Evolutionary conservation across 768 basidiomycete species (phyloP).

Genomic region (Cyathus striatus): DNA sequence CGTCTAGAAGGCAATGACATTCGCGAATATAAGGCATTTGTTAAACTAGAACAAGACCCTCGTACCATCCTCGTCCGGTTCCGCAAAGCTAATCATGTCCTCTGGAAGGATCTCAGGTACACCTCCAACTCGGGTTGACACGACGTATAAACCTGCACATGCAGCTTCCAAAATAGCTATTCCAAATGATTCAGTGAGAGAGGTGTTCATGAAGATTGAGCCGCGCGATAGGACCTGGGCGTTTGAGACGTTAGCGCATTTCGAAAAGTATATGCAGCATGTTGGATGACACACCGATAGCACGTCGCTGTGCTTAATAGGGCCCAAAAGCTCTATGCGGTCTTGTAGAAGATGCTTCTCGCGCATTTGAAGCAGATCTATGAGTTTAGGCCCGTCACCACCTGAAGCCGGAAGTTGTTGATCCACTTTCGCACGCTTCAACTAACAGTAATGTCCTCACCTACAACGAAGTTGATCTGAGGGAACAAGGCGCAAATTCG

Average conservation of each 20-base stretch:
- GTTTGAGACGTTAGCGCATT: background rate
- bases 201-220: slow-evolving; percentile 91
- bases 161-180: slow-evolving; percentile 98
- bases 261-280: background rate
- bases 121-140: slow-evolving; percentile 91
- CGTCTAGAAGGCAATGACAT: slow-evolving; percentile 47
- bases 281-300: slow-evolving; percentile 47
- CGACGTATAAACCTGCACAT: slow-evolving; percentile 89
- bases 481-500: slow-evolving; percentile 83
- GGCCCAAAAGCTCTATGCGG: slow-evolving; percentile 84
- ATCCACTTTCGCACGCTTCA: no score
- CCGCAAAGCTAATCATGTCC: slow-evolving; percentile 94
- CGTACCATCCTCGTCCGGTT: slow-evolving; percentile 90
- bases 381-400: slow-evolving; percentile 92
- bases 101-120: slow-evolving; percentile 92
- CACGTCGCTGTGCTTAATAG: slow-evolving; percentile 80
- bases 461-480: slow-evolving; percentile 84
- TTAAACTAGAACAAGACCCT: slow-evolving; percentile 4
- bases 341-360: slow-evolving; percentile 89
- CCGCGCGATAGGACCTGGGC: slow-evolving; percentile 81
- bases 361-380: slow-evolving; percentile 92
- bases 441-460: no score
- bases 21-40: no score
- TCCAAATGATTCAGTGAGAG: slow-evolving; percentile 93
- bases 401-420: no score